Base-by-base conservation (phyloP, 129 eudicot genomes). In the Oenanthe sinensis region DNA sequence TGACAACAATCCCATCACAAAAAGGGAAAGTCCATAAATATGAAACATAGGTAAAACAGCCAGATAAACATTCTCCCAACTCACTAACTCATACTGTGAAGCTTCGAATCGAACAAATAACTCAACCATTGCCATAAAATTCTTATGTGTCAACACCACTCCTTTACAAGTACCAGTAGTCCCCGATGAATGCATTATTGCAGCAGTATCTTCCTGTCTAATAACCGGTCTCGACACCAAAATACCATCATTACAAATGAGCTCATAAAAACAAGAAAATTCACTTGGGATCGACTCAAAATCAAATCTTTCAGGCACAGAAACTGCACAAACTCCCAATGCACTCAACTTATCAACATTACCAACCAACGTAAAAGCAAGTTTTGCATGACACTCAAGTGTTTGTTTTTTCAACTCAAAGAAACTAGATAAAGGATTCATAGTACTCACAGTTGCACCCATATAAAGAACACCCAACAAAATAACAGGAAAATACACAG, bases 31-130 rank as follows among this genome's bases (percentile, higher is more conserved):
- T 11, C 99, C 99, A 77, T 90, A 96, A 1, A 92, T 83, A 81
- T 96, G 99, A 77, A 96, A 96, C 99, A 96, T 92, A 1, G 99
- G 99, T 49, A 88, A 62, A 82, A 85, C 87, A 73, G 88, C 95
- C 82, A 96, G 82, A 80, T 85, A 88, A 13, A 92, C 97, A 77
- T 82, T 92, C 4, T 87, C 87, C 0, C 70, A 36, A 62, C 79
- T 71, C 76, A 79, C 55, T 24, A 81, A 75, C 39, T 85, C 83
- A 79, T 95, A 90, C 6, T 81, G 86, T 0, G 91, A 88, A 58
- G 96, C 96, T 49, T 91, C 97, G 36, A 95, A 92, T 52, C 97
- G 85, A 54, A 92, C 95, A 62, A 96, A 90, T 5, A 90, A 84
- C 60, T 87, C 91, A 47, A 92, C 86, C 86, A 86, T 83, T 74